Evolutionary conservation across 495 filamentous ascomycete species (phyloP).

Genomic region (Penicillium canariense): DNA sequence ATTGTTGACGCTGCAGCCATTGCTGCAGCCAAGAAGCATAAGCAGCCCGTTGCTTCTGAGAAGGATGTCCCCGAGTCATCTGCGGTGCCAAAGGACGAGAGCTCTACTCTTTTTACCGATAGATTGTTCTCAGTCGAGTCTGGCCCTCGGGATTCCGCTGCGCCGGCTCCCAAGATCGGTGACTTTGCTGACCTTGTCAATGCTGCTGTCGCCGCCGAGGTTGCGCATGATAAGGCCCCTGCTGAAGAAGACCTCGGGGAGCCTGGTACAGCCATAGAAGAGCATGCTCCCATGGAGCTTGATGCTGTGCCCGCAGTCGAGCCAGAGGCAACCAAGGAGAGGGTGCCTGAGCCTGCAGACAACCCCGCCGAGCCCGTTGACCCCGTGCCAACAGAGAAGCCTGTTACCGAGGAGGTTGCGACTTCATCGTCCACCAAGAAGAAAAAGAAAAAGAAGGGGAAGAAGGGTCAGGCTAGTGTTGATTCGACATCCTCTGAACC

Average conservation of each 20-base stretch:
- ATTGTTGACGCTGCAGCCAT: conserved; percentile 32
- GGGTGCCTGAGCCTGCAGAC: conserved; percentile 8
- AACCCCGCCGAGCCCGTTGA: neutral
- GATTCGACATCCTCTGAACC: conserved; percentile 19
- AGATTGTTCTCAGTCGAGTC: neutral
- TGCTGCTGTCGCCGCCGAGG: conserved; percentile 22
- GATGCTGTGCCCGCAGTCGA: neutral
- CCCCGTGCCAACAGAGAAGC: conserved; percentile 10
- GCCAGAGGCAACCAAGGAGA: conserved; percentile 9
- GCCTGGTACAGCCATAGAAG: conserved; percentile 20
- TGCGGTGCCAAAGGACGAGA: neutral
- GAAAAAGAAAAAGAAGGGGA: conserved; percentile 39
- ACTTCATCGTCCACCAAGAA: conserved; percentile 30
- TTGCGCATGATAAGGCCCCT: neutral
- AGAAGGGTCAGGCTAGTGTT: conserved; percentile 26
- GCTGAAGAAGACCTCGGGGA: conserved; percentile 7
- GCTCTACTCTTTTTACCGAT: neutral
- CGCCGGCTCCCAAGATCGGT: neutral
- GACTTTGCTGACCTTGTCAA: conserved; percentile 30
- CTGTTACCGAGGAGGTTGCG: conserved; percentile 11
- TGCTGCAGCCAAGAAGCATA: conserved; percentile 17
- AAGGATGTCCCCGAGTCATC: neutral
- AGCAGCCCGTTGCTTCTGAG: neutral
- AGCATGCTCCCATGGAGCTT: conserved; percentile 1
- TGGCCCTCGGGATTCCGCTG: neutral